Percentiles rank a stretch among this genome's conserved stretches.
Evolutionary conservation across 495 filamentous ascomycete genomes (phyloP).

Genomic region (Penicillium angulare): DNA sequence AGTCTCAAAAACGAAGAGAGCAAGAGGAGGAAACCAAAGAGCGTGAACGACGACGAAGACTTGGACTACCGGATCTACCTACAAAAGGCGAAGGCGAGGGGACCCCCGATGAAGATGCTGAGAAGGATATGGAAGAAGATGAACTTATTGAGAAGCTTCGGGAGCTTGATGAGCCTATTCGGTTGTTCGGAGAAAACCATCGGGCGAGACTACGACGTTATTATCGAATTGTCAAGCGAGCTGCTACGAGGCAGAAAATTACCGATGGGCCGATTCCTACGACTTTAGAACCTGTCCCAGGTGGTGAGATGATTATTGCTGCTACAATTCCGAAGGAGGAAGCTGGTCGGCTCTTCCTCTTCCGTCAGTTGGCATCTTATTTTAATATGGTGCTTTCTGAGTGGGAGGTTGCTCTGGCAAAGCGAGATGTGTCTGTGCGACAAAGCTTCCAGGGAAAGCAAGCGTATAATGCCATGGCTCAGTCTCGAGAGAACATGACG

Average conservation of each 20-base stretch:
- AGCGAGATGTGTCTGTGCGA: conserved; percentile 59
- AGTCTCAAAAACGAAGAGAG: conserved; percentile 65
- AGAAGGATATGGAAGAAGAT: conserved; percentile 69
- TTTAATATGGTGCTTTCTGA: conserved; percentile 90
- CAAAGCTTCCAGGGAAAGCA: conserved; percentile 74
- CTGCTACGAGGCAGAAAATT: conserved; percentile 51
- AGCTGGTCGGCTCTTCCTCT: conserved; percentile 64
- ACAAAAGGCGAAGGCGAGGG: conserved; percentile 39
- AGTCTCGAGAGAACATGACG: conserved; percentile 79
- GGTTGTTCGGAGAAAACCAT: conserved; percentile 84
- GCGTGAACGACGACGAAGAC: conserved; percentile 49
- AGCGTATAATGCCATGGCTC: conserved; percentile 75
- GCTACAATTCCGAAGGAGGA: conserved; percentile 53
- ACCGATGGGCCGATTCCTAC: conserved; percentile 66
- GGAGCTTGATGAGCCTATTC: conserved; percentile 66
- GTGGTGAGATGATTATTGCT: conserved; percentile 83
- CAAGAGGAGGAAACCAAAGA: conserved; percentile 63
- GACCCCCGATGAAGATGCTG: conserved; percentile 36
- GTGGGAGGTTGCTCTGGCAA: conserved; percentile 77
- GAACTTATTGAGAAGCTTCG: conserved; percentile 67
- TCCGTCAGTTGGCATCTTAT: conserved; percentile 85
- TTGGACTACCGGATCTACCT: conserved; percentile 73
- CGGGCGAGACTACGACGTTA: conserved; percentile 66
- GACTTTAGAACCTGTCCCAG: conserved; percentile 69
- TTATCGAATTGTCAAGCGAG: conserved; percentile 50